These are phyloP conservation scores for Crithidia expoeki DNA, from an alignment of 208 protist genomes.

Conservation along the genomic window DNA sequence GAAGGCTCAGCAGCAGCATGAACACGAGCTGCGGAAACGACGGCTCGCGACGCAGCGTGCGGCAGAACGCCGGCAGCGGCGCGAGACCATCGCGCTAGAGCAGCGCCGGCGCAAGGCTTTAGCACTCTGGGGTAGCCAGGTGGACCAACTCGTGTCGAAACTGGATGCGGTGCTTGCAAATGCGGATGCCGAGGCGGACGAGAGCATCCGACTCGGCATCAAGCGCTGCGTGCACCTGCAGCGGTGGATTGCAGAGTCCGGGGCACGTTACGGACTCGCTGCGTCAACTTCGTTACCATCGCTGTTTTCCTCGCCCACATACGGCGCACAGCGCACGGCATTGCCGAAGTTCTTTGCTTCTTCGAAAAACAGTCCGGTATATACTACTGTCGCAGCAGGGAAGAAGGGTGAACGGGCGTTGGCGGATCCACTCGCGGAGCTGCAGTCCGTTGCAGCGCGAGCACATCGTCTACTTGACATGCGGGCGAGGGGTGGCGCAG, in stretches of 20 bases:
- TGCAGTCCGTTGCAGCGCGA: conserved; percentile 10
- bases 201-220: conserved; percentile 23
- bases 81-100: conserved; percentile 9
- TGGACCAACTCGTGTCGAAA: conserved; percentile 12
- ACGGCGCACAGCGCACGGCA: neutral
- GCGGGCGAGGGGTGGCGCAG: conserved; percentile 3
- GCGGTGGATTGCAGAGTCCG: conserved; percentile 20
- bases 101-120: conserved; percentile 17
- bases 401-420: neutral
- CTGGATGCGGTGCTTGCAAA: conserved; percentile 11
- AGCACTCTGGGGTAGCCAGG: conserved; percentile 17
- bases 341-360: neutral
- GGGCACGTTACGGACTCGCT: conserved; percentile 3
- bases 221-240: conserved; percentile 34
- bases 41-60: conserved; percentile 7
- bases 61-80: conserved; percentile 3
- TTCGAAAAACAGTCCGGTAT: neutral
- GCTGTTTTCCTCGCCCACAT: neutral
- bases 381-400: neutral
- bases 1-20: conserved; percentile 13
- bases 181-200: conserved; percentile 11
- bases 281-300: neutral
- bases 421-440: neutral
- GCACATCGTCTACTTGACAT: conserved; percentile 16
- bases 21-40: conserved; percentile 8